Evolutionary conservation across 2,329 filamentous ascomycete genomes (phyloP).

Genomic region (Sclerotinia trifoliorum): DNA sequence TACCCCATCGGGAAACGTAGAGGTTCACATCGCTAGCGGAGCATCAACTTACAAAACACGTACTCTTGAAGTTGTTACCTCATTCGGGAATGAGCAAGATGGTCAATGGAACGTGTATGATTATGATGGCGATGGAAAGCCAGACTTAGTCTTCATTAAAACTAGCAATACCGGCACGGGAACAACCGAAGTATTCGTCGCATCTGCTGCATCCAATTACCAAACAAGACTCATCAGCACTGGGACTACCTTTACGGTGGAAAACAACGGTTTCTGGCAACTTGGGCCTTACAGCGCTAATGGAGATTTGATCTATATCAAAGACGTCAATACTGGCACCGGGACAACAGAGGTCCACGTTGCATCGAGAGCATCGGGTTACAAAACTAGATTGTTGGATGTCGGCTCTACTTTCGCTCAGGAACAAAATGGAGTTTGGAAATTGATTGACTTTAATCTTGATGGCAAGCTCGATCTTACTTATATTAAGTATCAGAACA

Average conservation of each 20-base stretch:
- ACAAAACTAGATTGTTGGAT: slow-evolving; percentile 11
- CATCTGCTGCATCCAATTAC: slow-evolving; percentile 16
- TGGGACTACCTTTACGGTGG: slow-evolving; percentile 1
- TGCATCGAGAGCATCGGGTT: slow-evolving; percentile 7
- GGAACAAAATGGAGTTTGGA: slow-evolving; percentile 19
- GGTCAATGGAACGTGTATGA: slow-evolving; percentile 22
- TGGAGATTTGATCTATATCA: slow-evolving; percentile 20
- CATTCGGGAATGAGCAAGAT: slow-evolving; percentile 20
- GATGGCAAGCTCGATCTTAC: slow-evolving; percentile 21
- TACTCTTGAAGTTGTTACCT: slow-evolving; percentile 18
- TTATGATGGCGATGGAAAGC: slow-evolving; percentile 18
- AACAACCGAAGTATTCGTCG: slow-evolving; percentile 15
- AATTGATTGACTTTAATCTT: slow-evolving; percentile 19
- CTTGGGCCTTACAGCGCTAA: slow-evolving; percentile 3
- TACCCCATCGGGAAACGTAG: slow-evolving; percentile 2
- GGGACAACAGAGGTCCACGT: slow-evolving; percentile 16
- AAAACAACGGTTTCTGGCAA: slow-evolving; percentile 20
- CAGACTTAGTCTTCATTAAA: slow-evolving; percentile 22
- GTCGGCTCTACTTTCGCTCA: slow-evolving; percentile 15
- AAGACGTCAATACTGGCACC: slow-evolving; percentile 13
- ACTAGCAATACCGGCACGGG: slow-evolving; percentile 18
- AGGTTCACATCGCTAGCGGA: slow-evolving; percentile 19
- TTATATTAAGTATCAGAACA: slow-evolving; percentile 23
- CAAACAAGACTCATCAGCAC: slow-evolving; percentile 3
- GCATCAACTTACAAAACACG: slow-evolving; percentile 4